phyloP scores from a whole-genome alignment of 2,329 filamentous ascomycete species.

The Pseudogymnoascus sp. region DNA sequence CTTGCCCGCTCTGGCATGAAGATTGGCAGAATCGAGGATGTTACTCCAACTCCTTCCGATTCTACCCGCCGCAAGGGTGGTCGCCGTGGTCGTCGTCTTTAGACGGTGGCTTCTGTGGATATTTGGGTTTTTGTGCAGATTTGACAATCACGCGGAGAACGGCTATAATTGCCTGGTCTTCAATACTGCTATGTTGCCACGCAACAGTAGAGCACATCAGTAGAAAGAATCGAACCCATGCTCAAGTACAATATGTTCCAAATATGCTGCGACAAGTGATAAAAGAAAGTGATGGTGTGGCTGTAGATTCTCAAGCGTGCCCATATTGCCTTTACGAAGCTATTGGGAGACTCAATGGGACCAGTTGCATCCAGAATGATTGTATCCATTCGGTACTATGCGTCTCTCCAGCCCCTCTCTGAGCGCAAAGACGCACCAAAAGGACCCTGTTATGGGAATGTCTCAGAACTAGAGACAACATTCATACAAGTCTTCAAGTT shows the following conservation, averaged over 20 bases:
- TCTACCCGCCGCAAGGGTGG: conserved; percentile 99
- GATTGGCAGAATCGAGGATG: conserved; percentile 99
- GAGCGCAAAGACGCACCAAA: background rate
- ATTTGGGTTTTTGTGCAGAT: conserved; percentile 46
- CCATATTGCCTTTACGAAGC: background rate
- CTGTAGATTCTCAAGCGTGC: background rate
- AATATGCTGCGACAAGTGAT: background rate
- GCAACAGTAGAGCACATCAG: conserved; percentile 30
- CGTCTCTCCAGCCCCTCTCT: background rate
- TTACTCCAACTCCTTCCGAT: conserved; percentile 97
- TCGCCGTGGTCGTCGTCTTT: conserved; percentile 99
- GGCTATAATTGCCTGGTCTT: conserved; percentile 58
- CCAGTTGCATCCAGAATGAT: background rate
- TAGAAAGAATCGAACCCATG: conserved; percentile 19
- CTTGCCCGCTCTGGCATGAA: conserved; percentile 99
- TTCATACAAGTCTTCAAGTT: background rate
- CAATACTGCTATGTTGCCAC: conserved; percentile 47
- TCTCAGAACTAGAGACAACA: background rate
- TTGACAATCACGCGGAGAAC: conserved; percentile 68
- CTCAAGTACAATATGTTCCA: background rate
- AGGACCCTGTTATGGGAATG: background rate
- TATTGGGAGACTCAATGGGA: background rate
- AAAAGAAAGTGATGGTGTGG: background rate
- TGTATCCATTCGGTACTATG: background rate
- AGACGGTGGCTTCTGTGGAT: conserved; percentile 37